Evolutionary conservation across 371 early-diverging fungal species (phyloP), one percentile per base, ranked within the genome.

Genomic region (Rhizopus microsporus): DNA sequence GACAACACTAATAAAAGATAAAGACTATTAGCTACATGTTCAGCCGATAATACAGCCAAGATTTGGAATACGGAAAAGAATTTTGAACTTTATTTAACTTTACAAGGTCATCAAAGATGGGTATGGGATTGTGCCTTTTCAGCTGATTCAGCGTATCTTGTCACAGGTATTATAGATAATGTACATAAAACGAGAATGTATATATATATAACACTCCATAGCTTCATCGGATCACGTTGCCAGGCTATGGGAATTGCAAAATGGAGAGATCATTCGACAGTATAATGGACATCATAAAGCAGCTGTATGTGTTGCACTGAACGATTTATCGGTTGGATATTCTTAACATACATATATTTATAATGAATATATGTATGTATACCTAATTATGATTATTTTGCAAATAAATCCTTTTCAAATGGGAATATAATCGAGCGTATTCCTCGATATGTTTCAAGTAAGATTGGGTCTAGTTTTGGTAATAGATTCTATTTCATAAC

Each of bases 111-210:
- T 75, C 86, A 88, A 60, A 80, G 91, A 54, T 95, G 96, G 96
- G 94, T 93, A 5, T 95, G 96, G 96, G 96, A 95, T 70, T 92
- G 92, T 67, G 89, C 92, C 0, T 95, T 95, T 64, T 92, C 93
- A 6, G 94, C 94, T 1, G 96, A 95, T 65, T 93, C 93, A 8
- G 94, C 93, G 0, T 94, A 93, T 71, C 67, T 95, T 32, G 92
- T 95, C 3, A 91, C 93, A 42, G 90, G 88, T 87, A 75, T 62
- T 47, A 3, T 52, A 9, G 9, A 13, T 50, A 39, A 30, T 35
- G 8, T 5, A 38, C 15, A 37, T 16, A 32, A 6, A 1, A 32
- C 3, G 43, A 40, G 17, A 3, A n/a, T 32, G 3, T 1, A 16
- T 51, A 7, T 39, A 17, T 35, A 35, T 34, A n/a, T 16, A 38